phyloP scores from a whole-genome alignment of 1,284 basidiomycete genomes.

The Clitocybe nebularis region DNA sequence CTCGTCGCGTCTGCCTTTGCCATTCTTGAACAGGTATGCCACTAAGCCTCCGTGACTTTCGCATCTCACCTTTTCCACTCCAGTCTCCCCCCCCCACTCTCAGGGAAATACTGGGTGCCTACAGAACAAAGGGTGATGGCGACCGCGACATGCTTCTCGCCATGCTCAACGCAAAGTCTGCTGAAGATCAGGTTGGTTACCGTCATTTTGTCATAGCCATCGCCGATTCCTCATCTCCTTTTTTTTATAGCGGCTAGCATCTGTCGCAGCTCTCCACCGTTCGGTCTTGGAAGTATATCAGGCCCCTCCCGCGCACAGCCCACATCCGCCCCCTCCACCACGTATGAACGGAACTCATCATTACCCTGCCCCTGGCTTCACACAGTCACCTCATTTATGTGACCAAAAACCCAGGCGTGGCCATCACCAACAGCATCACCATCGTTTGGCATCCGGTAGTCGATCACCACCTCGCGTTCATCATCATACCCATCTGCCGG shows the following conservation, averaged over 20 bases:
- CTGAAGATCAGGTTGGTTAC: slow-evolving; percentile 71
- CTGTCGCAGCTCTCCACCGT: slow-evolving; percentile 62
- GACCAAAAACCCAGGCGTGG: slow-evolving; percentile 23
- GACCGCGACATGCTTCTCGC: slow-evolving; percentile 86
- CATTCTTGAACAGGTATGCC: slow-evolving; percentile 35
- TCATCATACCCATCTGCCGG: slow-evolving; percentile 21
- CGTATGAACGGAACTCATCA: slow-evolving; percentile 25
- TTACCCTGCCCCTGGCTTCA: slow-evolving; percentile 31
- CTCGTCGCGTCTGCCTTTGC: slow-evolving; percentile 28
- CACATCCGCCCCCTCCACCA: slow-evolving; percentile 18
- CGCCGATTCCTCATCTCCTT: slow-evolving; percentile 6
- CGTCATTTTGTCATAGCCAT: slow-evolving; percentile 10
- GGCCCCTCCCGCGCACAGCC: slow-evolving; percentile 23
- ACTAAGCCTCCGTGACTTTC: slow-evolving; percentile 3
- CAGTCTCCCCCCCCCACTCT: slow-evolving; percentile 75
- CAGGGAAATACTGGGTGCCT: slow-evolving; percentile 81
- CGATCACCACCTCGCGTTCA: slow-evolving; percentile 30
- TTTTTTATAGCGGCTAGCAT: slow-evolving; percentile 56
- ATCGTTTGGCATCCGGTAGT: slow-evolving; percentile 28
- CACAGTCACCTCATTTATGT: slow-evolving; percentile 25
- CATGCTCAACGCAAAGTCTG: slow-evolving; percentile 84
- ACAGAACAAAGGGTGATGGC: slow-evolving; percentile 78
- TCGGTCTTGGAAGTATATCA: slow-evolving; percentile 64
- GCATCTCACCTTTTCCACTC: slow-evolving; percentile 7
- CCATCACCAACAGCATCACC: slow-evolving; percentile 21